Conservation (phyloP, 345 rosid species). For the Arabidopsis suecica region DNA sequence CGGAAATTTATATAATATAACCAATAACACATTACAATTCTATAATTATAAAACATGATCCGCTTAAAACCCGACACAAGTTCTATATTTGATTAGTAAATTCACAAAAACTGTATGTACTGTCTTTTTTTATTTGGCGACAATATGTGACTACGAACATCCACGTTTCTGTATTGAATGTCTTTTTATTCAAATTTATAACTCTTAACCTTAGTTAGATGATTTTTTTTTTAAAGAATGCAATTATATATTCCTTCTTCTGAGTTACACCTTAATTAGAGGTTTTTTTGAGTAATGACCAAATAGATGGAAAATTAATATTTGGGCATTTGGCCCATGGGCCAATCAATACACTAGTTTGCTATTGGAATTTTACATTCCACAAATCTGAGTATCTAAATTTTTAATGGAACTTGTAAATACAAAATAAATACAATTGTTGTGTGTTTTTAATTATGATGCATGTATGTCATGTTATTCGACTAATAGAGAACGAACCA, state of each 20-base stretch:
- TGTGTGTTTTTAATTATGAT: background rate
- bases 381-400: background rate
- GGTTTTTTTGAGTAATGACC: background rate
- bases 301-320: background rate
- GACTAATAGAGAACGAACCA: background rate
- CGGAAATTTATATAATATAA: too few species aligned
- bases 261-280: background rate
- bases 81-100: too few species aligned
- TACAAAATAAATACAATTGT: background rate
- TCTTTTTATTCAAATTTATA: background rate
- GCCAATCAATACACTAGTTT: background rate
- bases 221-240: background rate
- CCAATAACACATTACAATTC: too few species aligned
- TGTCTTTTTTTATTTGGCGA: too few species aligned
- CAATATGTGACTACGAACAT: too few species aligned
- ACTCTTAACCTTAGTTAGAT: too few species aligned
- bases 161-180: background rate
- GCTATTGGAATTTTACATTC: background rate
- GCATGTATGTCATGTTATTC: background rate
- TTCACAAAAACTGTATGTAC: too few species aligned
- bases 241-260: background rate
- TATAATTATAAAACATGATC: too few species aligned
- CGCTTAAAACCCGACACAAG: too few species aligned
- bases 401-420: background rate
- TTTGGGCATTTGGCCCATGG: constrained; percentile 11